Conservation (phyloP, 768 basidiomycete species). For the Hypsizygus marmoreus region DNA sequence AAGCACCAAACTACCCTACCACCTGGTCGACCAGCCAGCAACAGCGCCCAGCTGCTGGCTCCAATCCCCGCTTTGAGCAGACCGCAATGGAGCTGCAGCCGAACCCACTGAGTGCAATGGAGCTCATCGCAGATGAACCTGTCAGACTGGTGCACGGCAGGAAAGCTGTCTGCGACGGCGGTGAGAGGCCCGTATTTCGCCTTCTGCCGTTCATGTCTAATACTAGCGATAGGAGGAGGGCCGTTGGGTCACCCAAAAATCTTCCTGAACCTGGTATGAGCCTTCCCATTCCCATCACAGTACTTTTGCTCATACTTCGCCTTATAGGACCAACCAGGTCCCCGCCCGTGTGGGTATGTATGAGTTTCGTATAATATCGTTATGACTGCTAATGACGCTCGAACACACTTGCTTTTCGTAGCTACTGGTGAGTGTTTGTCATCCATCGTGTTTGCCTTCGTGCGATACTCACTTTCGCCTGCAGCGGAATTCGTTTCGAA, state of each 20-base stretch:
- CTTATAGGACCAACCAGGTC: constrained; percentile 82
- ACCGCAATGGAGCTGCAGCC: constrained; percentile 87
- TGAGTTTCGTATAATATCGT: no score
- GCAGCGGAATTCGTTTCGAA: constrained; percentile 87
- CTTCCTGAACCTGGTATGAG: constrained; percentile 88
- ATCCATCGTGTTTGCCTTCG: neutral
- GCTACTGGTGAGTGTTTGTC: constrained; percentile 37
- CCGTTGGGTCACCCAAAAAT: constrained; percentile 96
- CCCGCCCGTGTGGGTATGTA: constrained; percentile 87
- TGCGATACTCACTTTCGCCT: constrained; percentile 15
- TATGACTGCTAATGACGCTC: no score
- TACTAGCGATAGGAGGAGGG: constrained; percentile 69
- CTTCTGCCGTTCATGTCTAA: neutral
- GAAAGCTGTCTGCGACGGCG: constrained; percentile 93
- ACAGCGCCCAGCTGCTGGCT: constrained; percentile 58
- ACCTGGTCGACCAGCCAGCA: constrained; percentile 89
- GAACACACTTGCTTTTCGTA: constrained; percentile 20
- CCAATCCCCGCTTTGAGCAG: constrained; percentile 90
- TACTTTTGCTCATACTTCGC: constrained; percentile 2
- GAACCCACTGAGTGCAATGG: constrained; percentile 87
- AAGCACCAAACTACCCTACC: constrained; percentile 80
- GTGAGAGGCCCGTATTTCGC: constrained; percentile 59
- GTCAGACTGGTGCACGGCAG: constrained; percentile 79
- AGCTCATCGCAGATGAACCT: constrained; percentile 84
- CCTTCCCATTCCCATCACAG: neutral